phyloP scores from a whole-genome alignment of 2,329 filamentous ascomycete species.

The Hymenoscyphus occultus region DNA sequence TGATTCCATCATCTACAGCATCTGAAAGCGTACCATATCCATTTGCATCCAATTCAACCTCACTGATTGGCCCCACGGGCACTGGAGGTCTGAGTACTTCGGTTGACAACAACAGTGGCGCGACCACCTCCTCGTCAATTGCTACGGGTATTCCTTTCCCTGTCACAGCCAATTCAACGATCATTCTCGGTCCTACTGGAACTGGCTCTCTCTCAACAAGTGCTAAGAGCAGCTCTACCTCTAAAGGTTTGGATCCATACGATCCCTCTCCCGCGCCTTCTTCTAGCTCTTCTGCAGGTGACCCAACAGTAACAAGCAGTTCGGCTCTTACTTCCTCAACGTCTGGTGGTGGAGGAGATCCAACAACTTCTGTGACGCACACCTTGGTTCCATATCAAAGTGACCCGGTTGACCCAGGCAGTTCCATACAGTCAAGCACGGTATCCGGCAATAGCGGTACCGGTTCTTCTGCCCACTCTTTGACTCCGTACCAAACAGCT shows the following conservation, averaged over 20 bases:
- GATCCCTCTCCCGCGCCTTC: neutral
- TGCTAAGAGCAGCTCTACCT: neutral
- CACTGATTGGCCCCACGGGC: constrained; percentile 7
- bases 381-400: neutral
- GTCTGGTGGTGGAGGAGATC: neutral
- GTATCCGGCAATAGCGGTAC: constrained; percentile 4
- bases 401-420: neutral
- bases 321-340: neutral
- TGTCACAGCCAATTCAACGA: neutral
- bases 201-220: neutral
- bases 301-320: constrained; percentile 1
- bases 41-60: constrained; percentile 5
- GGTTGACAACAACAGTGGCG: neutral
- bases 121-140: neutral
- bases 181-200: neutral
- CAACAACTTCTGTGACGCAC: neutral
- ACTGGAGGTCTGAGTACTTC: constrained; percentile 3
- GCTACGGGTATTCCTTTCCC: neutral
- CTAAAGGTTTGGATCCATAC: neutral
- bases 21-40: constrained; percentile 16
- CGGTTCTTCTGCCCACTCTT: neutral
- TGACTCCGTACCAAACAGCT: neutral
- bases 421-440: neutral
- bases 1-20: constrained; percentile 8
- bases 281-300: neutral